Conservation (phyloP, 805 yeast genomes). For the Wickerhamiella allomyrinae region DNA sequence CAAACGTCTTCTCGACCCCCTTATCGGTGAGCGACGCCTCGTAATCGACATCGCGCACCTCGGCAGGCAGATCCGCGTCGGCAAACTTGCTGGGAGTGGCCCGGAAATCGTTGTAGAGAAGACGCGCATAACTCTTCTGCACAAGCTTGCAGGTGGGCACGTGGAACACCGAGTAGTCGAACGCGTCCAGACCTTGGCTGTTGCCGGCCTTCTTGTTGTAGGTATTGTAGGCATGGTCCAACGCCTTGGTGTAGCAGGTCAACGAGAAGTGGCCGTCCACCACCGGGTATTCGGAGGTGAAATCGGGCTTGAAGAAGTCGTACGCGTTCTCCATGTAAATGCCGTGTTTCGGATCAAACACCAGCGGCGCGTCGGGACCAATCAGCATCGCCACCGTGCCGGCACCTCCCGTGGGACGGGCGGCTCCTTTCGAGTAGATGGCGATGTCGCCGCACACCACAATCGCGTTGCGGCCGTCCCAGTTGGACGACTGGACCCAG, state of each 20-base stretch:
- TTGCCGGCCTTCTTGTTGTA: slow-evolving; percentile 45
- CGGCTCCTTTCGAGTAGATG: slow-evolving; percentile 90
- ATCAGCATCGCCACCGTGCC: slow-evolving; percentile 89
- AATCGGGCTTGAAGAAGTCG: slow-evolving; percentile 94
- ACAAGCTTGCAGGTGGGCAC: slow-evolving; percentile 97
- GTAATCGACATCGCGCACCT: slow-evolving; percentile 47
- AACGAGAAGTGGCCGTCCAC: slow-evolving; percentile 96
- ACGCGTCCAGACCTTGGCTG: slow-evolving; percentile 46
- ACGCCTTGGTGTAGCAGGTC: slow-evolving; percentile 83
- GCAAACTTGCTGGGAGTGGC: slow-evolving; percentile 49
- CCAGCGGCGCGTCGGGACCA: slow-evolving; percentile 97
- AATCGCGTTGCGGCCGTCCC: slow-evolving; percentile 98
- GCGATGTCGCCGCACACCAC: slow-evolving; percentile 98
- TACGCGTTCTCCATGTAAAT: slow-evolving; percentile 93
- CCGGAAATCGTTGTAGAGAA: slow-evolving; percentile 75
- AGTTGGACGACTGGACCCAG: slow-evolving; percentile 90
- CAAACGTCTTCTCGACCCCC: slow-evolving; percentile 69
- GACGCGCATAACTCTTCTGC: slow-evolving; percentile 80
- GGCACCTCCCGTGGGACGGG: slow-evolving; percentile 99
- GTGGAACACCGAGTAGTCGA: slow-evolving; percentile 93
- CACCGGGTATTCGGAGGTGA: slow-evolving; percentile 88
- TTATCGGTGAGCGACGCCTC: slow-evolving; percentile 70
- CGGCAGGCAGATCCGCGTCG: slow-evolving; percentile 35
- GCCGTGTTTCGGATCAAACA: slow-evolving; percentile 79
- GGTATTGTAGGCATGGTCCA: slow-evolving; percentile 70